Conservation (phyloP, 2,329 filamentous ascomycete species). For the Ascomycota sp. region DNA sequence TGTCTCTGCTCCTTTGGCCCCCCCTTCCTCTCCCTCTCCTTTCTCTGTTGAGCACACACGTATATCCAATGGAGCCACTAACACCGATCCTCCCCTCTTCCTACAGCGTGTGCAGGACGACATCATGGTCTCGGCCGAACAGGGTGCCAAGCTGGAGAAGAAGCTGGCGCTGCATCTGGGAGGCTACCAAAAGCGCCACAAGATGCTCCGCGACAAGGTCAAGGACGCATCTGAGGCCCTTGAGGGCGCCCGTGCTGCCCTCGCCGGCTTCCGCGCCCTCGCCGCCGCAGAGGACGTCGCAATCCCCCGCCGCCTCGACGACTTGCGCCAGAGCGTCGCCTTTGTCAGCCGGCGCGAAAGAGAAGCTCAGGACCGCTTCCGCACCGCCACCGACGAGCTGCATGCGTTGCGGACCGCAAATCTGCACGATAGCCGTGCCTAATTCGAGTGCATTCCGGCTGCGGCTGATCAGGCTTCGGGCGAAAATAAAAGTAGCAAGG, state of each 20-base stretch:
- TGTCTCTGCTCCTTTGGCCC: too few relatives aligned
- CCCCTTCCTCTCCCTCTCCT: too few relatives aligned
- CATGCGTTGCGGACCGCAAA: conserved; percentile 40
- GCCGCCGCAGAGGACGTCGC: conserved; percentile 64
- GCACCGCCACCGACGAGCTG: conserved; percentile 57
- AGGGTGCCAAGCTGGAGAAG: conserved; percentile 78
- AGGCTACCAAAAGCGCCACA: conserved; percentile 74
- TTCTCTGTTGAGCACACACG: too few relatives aligned
- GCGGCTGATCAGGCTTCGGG: too few relatives aligned
- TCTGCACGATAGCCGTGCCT: too few relatives aligned
- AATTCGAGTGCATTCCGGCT: too few relatives aligned
- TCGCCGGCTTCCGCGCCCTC: conserved; percentile 55
- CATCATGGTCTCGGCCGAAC: conserved; percentile 54
- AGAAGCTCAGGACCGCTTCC: conserved; percentile 77
- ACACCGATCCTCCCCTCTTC: neutral
- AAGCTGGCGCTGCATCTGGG: conserved; percentile 74
- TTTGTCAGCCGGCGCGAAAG: conserved; percentile 66
- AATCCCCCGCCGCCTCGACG: conserved; percentile 49
- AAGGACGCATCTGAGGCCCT: conserved; percentile 53
- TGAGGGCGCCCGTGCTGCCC: conserved; percentile 48
- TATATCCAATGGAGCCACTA: too few relatives aligned
- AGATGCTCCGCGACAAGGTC: conserved; percentile 63
- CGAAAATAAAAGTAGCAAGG: too few relatives aligned
- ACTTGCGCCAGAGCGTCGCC: conserved; percentile 61
- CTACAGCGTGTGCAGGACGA: conserved; percentile 46